phyloP scores from a whole-genome alignment of 2,329 filamentous ascomycete species.

The Hansfordia pulvinata region DNA sequence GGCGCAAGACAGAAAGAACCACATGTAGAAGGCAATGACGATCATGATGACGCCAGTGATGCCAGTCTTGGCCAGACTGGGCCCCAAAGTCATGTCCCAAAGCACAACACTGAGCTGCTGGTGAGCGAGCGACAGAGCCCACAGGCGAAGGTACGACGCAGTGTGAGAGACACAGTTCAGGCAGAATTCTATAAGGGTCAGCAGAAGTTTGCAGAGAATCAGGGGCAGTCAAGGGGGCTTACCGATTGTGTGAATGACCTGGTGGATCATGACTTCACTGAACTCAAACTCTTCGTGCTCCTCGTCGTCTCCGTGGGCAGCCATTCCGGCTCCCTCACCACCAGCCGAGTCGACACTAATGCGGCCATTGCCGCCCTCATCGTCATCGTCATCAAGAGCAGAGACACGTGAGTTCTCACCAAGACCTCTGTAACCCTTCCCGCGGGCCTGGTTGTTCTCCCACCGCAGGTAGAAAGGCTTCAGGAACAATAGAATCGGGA shows the following conservation, averaged over 20 bases:
- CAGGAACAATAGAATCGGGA: slow-evolving; percentile 81
- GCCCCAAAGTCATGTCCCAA: slow-evolving; percentile 88
- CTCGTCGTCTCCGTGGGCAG: slow-evolving; percentile 33
- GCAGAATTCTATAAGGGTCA: slow-evolving; percentile 66
- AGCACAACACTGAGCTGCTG: slow-evolving; percentile 94
- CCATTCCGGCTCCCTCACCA: slow-evolving; percentile 41
- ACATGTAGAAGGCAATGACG: slow-evolving; percentile 71
- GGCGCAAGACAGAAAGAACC: slow-evolving; percentile 73
- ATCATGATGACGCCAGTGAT: slow-evolving; percentile 64
- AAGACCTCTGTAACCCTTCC: slow-evolving; percentile 82
- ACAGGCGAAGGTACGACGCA: slow-evolving; percentile 94
- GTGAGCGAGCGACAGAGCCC: slow-evolving; percentile 93
- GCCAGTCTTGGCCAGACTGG: slow-evolving; percentile 55
- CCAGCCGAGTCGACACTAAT: slow-evolving; percentile 55
- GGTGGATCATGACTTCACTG: slow-evolving; percentile 94
- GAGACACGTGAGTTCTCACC: slow-evolving; percentile 81
- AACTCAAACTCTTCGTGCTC: slow-evolving; percentile 98
- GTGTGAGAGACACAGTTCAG: slow-evolving; percentile 98
- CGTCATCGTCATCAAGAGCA: slow-evolving; percentile 80
- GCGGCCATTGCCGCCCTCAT: slow-evolving; percentile 49
- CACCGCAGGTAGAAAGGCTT: slow-evolving; percentile 92
- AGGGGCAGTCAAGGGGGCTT: too few relatives aligned
- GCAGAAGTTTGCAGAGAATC: slow-evolving; percentile 3
- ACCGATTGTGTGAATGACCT: slow-evolving; percentile 97
- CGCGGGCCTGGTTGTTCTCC: slow-evolving; percentile 83